Base-by-base conservation (phyloP, 2,329 filamentous ascomycete species). In the Coleophoma cylindrospora region DNA sequence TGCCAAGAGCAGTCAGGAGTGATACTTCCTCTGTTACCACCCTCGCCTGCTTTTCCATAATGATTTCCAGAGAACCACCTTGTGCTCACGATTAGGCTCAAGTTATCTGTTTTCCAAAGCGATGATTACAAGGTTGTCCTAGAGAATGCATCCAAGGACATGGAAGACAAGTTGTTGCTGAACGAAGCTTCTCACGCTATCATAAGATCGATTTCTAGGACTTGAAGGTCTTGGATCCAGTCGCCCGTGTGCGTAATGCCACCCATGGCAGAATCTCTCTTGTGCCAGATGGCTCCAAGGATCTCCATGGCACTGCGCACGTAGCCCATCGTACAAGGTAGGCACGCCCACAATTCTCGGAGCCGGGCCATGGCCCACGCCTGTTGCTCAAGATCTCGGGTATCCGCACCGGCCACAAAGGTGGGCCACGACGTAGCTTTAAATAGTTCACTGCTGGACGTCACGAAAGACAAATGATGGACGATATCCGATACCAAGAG, bases 351-450 rank as follows among this genome's bases (percentile, higher is more conserved):
- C 19, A 45, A 33, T 74, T 72, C 47, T 73, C 36, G 19, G 12
- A 45, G 27, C 40, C 48, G 11, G 38, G 19, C 66, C 59, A 79
- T 65, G n/a, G 76, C 71, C 78, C 77, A 81, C 3, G 64, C 67
- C 37, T 77, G 68, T 50, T 73, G 73, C 34, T 68, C 64, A 0
- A 66, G 62, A 48, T 77, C 70, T 40, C 70, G 70, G 3, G 75
- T 74, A 57, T 81, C 79, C 0, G 78, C 78, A 1, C 79, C 79
- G 2, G 76, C 76, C 32, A 83, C 72, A 54, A 82, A 81, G 0
- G 77, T 69, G 1, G 79, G 77, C 79, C 79, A 83, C n/a, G 75
- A 75, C 3, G 77, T 80, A 8, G 75, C 79, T 60, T 81, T 82
- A 67, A 80, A 82, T 40, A 80, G 70, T 7, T 73, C 70, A 57